Conservation (phyloP, 2,329 filamentous ascomycete genomes). For the Dactylonectria macrodidyma region DNA sequence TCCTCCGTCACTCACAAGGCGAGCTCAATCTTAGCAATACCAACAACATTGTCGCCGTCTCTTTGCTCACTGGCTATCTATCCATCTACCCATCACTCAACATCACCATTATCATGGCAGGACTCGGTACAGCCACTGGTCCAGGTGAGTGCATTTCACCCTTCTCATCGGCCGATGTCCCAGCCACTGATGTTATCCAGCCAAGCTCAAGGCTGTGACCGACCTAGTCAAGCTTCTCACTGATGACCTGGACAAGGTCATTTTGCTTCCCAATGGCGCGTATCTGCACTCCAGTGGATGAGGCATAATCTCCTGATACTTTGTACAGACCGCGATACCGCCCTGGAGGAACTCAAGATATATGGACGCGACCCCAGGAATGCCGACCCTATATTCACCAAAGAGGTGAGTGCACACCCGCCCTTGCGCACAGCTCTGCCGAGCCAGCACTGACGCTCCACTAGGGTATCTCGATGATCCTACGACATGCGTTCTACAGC, state of each 20-base stretch:
- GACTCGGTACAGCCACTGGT: slow-evolving; percentile 55
- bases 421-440: slow-evolving; percentile 8
- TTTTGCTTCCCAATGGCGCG: slow-evolving; percentile 71
- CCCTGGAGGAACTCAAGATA: slow-evolving; percentile 78
- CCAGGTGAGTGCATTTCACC: slow-evolving; percentile 54
- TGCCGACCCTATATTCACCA: slow-evolving; percentile 88
- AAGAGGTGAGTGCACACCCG: slow-evolving; percentile 67
- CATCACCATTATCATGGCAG: slow-evolving; percentile 41
- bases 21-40: background rate
- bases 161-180: background rate
- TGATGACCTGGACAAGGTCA: slow-evolving; percentile 72
- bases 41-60: slow-evolving; percentile 1
- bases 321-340: slow-evolving; percentile 71
- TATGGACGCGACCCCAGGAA: slow-evolving; percentile 76
- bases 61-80: background rate
- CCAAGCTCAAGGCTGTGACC: slow-evolving; percentile 78
- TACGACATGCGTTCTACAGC: slow-evolving; percentile 80
- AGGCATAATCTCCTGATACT: slow-evolving; percentile 32
- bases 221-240: slow-evolving; percentile 74
- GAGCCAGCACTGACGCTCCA: slow-evolving; percentile 28
- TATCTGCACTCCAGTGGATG: slow-evolving; percentile 1
- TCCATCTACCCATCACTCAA: slow-evolving; percentile 17
- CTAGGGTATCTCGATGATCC: slow-evolving; percentile 82
- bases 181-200: slow-evolving; percentile 55
- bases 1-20: background rate